Base-by-base conservation (phyloP, 306 rosid species). In the Vachellia pachyceras region DNA sequence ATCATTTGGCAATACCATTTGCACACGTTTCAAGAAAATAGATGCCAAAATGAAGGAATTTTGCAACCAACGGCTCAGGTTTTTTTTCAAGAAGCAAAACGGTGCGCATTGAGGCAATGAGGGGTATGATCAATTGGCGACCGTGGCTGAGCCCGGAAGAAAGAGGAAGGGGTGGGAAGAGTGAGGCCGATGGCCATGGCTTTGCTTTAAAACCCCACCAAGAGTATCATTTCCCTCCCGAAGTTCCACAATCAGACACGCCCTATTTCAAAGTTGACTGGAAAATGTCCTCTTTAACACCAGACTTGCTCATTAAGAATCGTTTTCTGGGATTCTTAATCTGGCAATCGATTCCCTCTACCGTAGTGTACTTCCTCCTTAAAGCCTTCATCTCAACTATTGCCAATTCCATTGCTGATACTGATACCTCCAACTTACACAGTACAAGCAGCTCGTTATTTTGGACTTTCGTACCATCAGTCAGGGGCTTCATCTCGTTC, bases 341-440 rank as follows among this genome's bases (percentile, higher is more conserved):
- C 72, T 95, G 99, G 99, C 99, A 95, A 75, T 93, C 90, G 57
- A 93, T 95, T 60, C 92, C 97, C 73, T 93, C 99, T 52, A 54
- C 94, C 22, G 14, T 86, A 79, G 69, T 93, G 46, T 94, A 80
- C 78, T 4, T 91, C 81, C 18, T 92, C 85, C 80, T 82, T 87
- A 87, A 77, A 81, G 49, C 74, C 69, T 84, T 89, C 75, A 47
- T 88, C 17, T 73, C 84, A 35, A 46, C 81, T 17, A 22, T 83
- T 42, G 76, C 79, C 37, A 42, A 73, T 41, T 20, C 64, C 57
- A 29, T 72, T 33, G 37, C 76, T 6, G 29, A 58, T 41, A 20
- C 77, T n/a, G 33, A 39, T 12, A 22, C 37, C 36, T 50, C 76
- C 15, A 14, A 2, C 44, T 54, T 42, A 57, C 25, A n/a, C 10